A percentile compares a stretch with the other conserved stretches of the same genome.
phyloP scores from a whole-genome alignment of 495 filamentous ascomycete species.

The Filosporella fistucella region DNA sequence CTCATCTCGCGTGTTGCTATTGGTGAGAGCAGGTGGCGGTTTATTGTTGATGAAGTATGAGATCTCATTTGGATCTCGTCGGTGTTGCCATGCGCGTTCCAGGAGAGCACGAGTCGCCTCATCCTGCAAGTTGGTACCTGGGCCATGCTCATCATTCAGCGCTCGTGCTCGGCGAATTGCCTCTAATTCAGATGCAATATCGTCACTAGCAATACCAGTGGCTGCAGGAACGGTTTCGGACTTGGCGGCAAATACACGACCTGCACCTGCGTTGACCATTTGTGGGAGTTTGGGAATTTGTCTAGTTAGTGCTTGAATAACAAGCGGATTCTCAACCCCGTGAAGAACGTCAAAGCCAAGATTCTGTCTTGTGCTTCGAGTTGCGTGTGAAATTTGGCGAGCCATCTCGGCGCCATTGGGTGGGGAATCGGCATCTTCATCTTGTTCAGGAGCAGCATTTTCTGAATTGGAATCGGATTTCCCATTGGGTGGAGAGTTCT shows the following conservation, averaged over 20 bases:
- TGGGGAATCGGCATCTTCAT: constrained; percentile 32
- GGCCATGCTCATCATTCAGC: constrained; percentile 37
- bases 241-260: constrained; percentile 40
- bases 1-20: no score
- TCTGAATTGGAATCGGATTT: constrained; percentile 38
- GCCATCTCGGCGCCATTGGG: constrained; percentile 61
- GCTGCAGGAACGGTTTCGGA: constrained; percentile 34
- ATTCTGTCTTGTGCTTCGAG: constrained; percentile 61
- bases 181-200: constrained; percentile 54
- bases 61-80: no score
- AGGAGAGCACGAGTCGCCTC: no score
- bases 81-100: no score
- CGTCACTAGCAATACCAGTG: constrained; percentile 45
- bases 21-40: no score
- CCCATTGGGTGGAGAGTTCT: constrained; percentile 23
- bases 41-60: no score
- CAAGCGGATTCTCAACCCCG: constrained; percentile 46
- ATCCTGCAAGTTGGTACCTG: constrained; percentile 18
- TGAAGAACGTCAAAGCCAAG: constrained; percentile 50
- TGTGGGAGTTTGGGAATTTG: constrained; percentile 56
- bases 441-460: constrained; percentile 40
- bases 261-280: constrained; percentile 22
- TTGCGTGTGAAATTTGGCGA: constrained; percentile 67
- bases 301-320: constrained; percentile 41
- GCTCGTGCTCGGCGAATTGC: constrained; percentile 45